Percentiles rank a stretch among this genome's conserved stretches.
These are phyloP conservation scores for Rhizopogon rudus DNA, from an alignment of 768 basidiomycete species.

Conservation along the genomic window DNA sequence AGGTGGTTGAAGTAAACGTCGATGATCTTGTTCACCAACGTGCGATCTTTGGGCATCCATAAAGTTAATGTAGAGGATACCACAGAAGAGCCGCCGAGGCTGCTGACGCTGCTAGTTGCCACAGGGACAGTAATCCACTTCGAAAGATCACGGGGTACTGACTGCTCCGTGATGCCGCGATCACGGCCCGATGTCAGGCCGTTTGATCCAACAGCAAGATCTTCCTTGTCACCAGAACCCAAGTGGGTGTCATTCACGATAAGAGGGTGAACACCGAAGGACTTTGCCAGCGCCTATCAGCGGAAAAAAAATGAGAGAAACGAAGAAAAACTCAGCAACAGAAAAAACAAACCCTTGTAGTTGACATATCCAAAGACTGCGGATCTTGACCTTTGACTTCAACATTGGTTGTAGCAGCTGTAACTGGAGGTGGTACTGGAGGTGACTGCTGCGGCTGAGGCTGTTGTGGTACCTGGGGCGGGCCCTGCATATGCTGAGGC, in stretches of 20 bases:
- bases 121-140: slow-evolving; percentile 59
- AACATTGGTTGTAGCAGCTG: slow-evolving; percentile 16
- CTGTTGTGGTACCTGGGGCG: slow-evolving; percentile 30
- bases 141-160: slow-evolving; percentile 52
- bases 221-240: slow-evolving; percentile 56
- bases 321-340: neutral
- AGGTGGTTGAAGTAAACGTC: slow-evolving; percentile 73
- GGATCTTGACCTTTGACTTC: slow-evolving; percentile 75
- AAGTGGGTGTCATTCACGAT: slow-evolving; percentile 66
- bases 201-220: slow-evolving; percentile 71
- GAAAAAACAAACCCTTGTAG: slow-evolving; percentile 42
- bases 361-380: slow-evolving; percentile 73
- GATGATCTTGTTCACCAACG: slow-evolving; percentile 56
- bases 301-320: slow-evolving; percentile 6
- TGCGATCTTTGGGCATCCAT: slow-evolving; percentile 76
- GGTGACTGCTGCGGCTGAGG: slow-evolving; percentile 31
- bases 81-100: slow-evolving; percentile 15
- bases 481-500: slow-evolving; percentile 31
- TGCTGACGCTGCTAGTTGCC: slow-evolving; percentile 44
- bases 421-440: slow-evolving; percentile 18
- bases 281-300: slow-evolving; percentile 61
- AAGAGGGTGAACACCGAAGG: slow-evolving; percentile 69
- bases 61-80: slow-evolving; percentile 32
- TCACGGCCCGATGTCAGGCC: slow-evolving; percentile 70
- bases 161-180: slow-evolving; percentile 47